These are phyloP conservation scores for Leptomonas seymouri DNA, from an alignment of 208 protist species.

Conservation along the genomic window DNA sequence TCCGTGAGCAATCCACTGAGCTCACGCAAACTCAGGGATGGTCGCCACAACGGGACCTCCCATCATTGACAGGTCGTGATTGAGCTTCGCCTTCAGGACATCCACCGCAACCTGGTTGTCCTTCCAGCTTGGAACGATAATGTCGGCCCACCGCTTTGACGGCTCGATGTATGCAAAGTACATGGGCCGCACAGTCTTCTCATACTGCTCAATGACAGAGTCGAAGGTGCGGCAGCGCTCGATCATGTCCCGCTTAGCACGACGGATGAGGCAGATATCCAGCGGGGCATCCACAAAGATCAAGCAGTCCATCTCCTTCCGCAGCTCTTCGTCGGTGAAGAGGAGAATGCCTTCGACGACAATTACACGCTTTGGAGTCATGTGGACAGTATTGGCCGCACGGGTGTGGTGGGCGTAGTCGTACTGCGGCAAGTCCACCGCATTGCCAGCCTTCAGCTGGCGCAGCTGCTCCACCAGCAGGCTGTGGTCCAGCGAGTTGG, in stretches of 20 bases:
- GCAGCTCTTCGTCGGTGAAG: conserved; percentile 61
- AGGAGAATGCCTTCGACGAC: conserved; percentile 93
- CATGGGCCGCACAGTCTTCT: conserved; percentile 87
- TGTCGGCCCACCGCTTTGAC: conserved; percentile 74
- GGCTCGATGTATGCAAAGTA: conserved; percentile 84
- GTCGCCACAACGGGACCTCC: conserved; percentile 7
- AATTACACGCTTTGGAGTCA: conserved; percentile 81
- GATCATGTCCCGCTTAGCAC: conserved; percentile 79
- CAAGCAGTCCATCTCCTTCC: conserved; percentile 78
- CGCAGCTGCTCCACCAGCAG: conserved; percentile 57
- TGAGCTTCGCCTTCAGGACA: conserved; percentile 42
- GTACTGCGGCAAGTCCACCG: conserved; percentile 90
- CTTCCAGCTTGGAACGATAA: conserved; percentile 88
- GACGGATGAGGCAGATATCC: conserved; percentile 83
- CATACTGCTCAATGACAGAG: conserved; percentile 86
- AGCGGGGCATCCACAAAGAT: conserved; percentile 92
- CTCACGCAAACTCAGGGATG: neutral
- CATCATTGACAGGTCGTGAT: conserved; percentile 18
- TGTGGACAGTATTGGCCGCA: conserved; percentile 24
- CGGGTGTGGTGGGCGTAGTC: conserved; percentile 87
- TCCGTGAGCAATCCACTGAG: too few species aligned
- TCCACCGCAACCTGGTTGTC: conserved; percentile 87
- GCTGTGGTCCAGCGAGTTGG: conserved; percentile 85
- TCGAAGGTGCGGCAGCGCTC: conserved; percentile 82
- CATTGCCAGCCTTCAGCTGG: conserved; percentile 55